Base-by-base conservation (phyloP, 1,284 basidiomycete genomes). In the Austroboletus novae-zelandiae region DNA sequence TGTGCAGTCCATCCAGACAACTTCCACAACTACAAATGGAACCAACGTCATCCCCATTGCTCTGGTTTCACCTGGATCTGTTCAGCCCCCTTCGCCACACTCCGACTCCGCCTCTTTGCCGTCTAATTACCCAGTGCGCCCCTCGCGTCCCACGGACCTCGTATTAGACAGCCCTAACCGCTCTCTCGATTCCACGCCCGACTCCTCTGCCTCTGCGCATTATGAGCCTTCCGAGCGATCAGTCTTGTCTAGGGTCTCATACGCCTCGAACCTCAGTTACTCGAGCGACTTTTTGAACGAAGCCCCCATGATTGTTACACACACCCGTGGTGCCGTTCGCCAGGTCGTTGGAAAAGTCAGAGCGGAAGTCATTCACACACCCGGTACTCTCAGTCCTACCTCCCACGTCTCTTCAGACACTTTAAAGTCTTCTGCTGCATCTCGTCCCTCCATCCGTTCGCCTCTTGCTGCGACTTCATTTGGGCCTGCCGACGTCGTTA, bases 41-140 rank as follows among this genome's bases (percentile, higher is more conserved):
- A 88, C 89, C 14, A 91, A 91, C 61, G 89, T 89, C 57, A 91
- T 91, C 50, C 89, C 89, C 52, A 91, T 91, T 56, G 87, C 87
- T 5, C 75, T 91, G 46, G 84, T 90, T 34, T 71, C 84, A n/a
- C 79, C 85, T 18, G 78, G 79, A 17, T 76, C 77, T 9, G 66
- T 68, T 34, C 61, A 60, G 17, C 50, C 50, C 3, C 59, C 67
- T 25, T 60, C 66, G 45, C 52, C 60, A 37, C 68, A 47, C 17
- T 61, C 64, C 17, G 60, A 59, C 43, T 58, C 61, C 3, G 45
- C 45, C 11, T 41, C 57, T 61, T 55, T 67, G 60, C 36, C 36
- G 57, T 68, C 35, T 60, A 75, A 71, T 34, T 72, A 71, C 23
- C 86, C 84, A 31, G 56, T 71, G 4, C 83, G 86, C 39, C 87